Conservation (phyloP, 345 rosid genomes). For the Linum usitatissimum region DNA sequence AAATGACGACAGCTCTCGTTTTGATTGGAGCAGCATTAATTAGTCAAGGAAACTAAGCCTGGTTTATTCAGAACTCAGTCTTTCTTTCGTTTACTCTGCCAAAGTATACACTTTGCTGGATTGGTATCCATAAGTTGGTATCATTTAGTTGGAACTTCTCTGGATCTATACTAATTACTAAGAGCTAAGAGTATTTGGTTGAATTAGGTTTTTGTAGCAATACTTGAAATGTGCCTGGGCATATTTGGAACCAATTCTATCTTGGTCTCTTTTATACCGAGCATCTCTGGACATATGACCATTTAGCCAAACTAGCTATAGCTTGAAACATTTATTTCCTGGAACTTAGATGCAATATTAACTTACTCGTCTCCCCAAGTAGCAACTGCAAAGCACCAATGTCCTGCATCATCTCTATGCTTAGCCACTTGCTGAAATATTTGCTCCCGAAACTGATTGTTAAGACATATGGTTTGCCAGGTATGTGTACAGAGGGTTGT, state of each 20-base stretch:
- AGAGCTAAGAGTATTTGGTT: neutral
- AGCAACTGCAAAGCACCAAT: too few species aligned
- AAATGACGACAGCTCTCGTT: neutral
- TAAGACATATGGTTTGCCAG: constrained; percentile 19
- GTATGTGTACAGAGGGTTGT: constrained; percentile 81
- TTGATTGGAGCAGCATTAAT: neutral
- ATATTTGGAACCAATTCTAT: neutral
- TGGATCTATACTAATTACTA: neutral
- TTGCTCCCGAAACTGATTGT: neutral
- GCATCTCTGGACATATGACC: neutral
- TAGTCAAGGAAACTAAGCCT: neutral
- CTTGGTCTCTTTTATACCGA: neutral
- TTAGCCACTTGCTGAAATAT: neutral
- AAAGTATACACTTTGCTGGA: neutral
- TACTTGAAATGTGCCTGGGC: neutral
- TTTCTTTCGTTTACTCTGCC: neutral
- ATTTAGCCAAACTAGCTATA: neutral
- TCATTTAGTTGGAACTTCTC: neutral
- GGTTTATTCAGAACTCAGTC: neutral
- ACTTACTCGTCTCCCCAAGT: too few species aligned
- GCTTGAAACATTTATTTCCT: neutral
- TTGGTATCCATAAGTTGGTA: neutral
- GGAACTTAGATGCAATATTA: neutral
- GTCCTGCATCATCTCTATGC: neutral
- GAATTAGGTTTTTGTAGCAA: neutral